Base-by-base conservation (phyloP, 805 yeast genomes). In the Saccharomycopsis amapae region DNA sequence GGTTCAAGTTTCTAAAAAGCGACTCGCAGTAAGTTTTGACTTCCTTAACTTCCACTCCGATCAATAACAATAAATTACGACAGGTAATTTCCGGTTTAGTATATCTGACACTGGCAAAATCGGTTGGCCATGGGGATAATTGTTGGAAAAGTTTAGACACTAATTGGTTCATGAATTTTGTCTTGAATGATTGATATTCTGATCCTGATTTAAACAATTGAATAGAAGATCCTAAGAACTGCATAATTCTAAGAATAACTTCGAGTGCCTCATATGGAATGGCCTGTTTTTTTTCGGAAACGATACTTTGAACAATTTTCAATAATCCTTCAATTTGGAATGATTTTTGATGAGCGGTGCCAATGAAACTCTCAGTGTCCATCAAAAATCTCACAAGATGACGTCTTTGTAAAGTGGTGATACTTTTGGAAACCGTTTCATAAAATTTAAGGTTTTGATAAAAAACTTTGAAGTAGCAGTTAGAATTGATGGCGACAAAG, bases 381-480 rank as follows among this genome's bases (percentile, higher is more conserved):
- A 57, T 50, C n/a, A 68, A 49, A 6, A 68, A 35, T 13, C 62
- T 60, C 24, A 58, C 45, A 4, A 66, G 19, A 43, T 66, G 68
- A 5, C 51, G 15, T 2, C 48, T 51, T 1, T 62, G 49, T 10
- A 68, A 33, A 12, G 35, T 38, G 1, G 58, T 57, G 5, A 53
- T 18, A 22, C 55, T 47, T 1, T 49, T 41, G 19, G 51, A 43
- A 4, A 70, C 51, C 18, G 51, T 53, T 2, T 60, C 56, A 41
- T 61, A 61, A 26, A 62, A 53, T 17, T 48, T 43, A 4, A 44
- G 12, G 28, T 62, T 52, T 20, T 61, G 64, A 53, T 80, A 81
- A 9, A 72, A 65, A 1, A 73, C 73, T 42, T 72, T 68, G 51
- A 69, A 73, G 50, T 75, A 65, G 1, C 77, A 79, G 47, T 69